Evolutionary conservation across 345 rosid species (phyloP).

Genomic region (Rhodamnia rubescens): DNA sequence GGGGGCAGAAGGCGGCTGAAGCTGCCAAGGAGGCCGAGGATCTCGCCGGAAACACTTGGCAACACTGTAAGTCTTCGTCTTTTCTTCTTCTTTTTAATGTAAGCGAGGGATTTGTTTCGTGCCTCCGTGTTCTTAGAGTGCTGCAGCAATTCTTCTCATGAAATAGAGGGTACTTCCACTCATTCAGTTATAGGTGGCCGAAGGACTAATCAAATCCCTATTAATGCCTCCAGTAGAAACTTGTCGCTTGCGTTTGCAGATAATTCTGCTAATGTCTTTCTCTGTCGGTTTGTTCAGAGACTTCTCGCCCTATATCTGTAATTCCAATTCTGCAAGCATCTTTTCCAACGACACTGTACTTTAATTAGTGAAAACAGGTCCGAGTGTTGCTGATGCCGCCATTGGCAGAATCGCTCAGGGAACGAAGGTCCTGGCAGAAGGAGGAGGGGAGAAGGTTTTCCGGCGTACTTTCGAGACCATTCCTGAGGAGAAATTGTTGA

Average conservation of each 20-base stretch:
- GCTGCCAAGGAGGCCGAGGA: conserved; percentile 11
- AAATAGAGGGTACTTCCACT: background rate
- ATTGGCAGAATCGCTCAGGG: conserved; percentile 38
- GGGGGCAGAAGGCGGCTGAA: conserved; percentile 7
- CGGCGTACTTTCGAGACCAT: conserved; percentile 28
- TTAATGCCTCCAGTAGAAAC: background rate
- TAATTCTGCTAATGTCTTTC: background rate
- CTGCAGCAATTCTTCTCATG: background rate
- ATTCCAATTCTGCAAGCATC: background rate
- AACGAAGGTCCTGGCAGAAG: conserved; percentile 31
- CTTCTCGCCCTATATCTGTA: background rate
- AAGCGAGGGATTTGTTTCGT: background rate
- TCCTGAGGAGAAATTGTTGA: conserved; percentile 26
- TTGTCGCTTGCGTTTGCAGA: background rate
- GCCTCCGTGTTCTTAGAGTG: background rate
- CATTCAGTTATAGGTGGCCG: background rate
- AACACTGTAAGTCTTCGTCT: background rate
- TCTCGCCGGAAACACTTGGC: conserved; percentile 13
- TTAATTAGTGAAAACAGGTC: conserved; percentile 27
- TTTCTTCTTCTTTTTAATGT: background rate
- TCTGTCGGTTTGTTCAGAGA: background rate
- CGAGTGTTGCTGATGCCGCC: conserved; percentile 40
- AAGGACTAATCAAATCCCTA: background rate
- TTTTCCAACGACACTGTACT: background rate
- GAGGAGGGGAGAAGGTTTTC: conserved; percentile 35